A percentile compares a stretch with the other conserved stretches of the same genome.
These are phyloP conservation scores for Candolleomyces aberdarensis DNA, from an alignment of 768 basidiomycete species.

Conservation along the genomic window DNA sequence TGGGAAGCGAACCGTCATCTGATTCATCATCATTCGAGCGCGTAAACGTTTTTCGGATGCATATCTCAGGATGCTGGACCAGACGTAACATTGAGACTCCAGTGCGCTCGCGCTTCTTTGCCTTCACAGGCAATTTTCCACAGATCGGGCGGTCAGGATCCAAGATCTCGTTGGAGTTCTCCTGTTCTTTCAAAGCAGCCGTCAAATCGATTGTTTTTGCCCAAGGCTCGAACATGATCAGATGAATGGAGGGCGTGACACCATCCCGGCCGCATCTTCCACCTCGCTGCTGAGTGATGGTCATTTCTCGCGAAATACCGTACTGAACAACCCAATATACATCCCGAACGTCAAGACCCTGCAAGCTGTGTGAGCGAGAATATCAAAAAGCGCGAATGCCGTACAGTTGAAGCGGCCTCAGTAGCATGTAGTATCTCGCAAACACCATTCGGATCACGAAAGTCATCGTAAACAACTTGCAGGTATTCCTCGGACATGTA, in stretches of 20 bases:
- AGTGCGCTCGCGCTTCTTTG: background rate
- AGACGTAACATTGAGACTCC: background rate
- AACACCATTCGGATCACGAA: constrained; percentile 6
- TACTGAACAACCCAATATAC: background rate
- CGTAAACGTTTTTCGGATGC: background rate
- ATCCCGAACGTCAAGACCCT: background rate
- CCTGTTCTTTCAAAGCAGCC: background rate
- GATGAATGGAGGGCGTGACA: background rate
- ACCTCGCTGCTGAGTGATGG: background rate
- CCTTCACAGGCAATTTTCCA: background rate
- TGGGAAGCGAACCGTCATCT: background rate
- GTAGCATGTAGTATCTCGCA: constrained; percentile 15
- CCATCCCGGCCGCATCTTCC: background rate
- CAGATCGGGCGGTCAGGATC: background rate
- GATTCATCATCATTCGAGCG: background rate
- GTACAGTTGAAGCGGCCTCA: constrained; percentile 8
- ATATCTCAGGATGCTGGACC: background rate
- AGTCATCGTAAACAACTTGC: constrained; percentile 15
- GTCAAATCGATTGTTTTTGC: background rate
- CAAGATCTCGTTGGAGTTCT: too few relatives aligned
- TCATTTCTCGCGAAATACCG: background rate
- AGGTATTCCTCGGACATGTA: constrained; percentile 26
- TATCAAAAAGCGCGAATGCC: background rate
- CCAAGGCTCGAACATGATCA: background rate
- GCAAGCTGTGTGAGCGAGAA: background rate